These are phyloP conservation scores for Tetrahymena malaccensis DNA, from an alignment of 73 alveolate species.

Conservation along the genomic window DNA sequence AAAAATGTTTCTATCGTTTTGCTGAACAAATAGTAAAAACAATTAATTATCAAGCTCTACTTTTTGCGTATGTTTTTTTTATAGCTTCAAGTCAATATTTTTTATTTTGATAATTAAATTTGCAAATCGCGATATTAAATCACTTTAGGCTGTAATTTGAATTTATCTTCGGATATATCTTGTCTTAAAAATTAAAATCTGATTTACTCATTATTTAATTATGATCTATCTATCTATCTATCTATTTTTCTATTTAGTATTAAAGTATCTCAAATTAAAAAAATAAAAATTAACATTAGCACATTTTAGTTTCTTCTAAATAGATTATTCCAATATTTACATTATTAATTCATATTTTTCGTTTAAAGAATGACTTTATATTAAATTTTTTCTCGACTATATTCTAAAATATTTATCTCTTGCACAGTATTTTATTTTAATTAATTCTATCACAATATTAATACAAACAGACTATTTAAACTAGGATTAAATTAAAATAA, in stretches of 20 bases:
- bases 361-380: background rate
- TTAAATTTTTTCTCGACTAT: background rate
- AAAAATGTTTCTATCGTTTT: background rate
- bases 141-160: background rate
- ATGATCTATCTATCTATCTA: too few relatives aligned
- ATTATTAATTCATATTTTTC: too few relatives aligned
- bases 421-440: background rate
- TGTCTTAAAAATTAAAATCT: too few relatives aligned
- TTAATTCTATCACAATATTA: background rate
- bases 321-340: background rate
- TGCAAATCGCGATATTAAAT: too few relatives aligned
- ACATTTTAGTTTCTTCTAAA: too few relatives aligned
- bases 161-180: background rate
- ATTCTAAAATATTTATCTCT: too few relatives aligned
- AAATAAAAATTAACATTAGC: background rate
- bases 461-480: too few relatives aligned
- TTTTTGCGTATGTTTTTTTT: too few relatives aligned
- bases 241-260: background rate
- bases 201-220: background rate
- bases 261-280: background rate
- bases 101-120: background rate
- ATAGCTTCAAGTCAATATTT: too few relatives aligned
- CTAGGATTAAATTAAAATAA: background rate
- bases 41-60: background rate
- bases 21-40: background rate